Evolutionary conservation across 495 filamentous ascomycete species (phyloP).

Genomic region (Hypoxylon subgilvum): DNA sequence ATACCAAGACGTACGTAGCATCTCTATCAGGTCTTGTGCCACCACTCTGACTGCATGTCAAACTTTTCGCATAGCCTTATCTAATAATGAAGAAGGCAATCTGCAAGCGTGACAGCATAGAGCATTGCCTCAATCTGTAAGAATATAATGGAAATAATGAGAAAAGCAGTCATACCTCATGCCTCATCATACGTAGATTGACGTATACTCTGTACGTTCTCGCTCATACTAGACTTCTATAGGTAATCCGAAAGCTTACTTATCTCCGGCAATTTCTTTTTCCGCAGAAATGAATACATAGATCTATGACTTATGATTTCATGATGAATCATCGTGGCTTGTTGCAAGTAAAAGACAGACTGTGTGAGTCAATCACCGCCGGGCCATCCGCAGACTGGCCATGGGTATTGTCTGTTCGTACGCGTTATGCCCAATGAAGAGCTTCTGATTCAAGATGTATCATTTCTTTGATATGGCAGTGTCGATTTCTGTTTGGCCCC

Average conservation of each 20-base stretch:
- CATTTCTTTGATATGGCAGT: background rate
- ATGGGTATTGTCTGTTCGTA: slow-evolving; percentile 7
- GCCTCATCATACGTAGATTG: too few relatives aligned
- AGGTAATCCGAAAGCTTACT: too few relatives aligned
- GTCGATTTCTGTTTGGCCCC: slow-evolving; percentile 14
- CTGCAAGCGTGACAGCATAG: slow-evolving; percentile 26
- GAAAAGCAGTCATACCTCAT: too few relatives aligned
- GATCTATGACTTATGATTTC: slow-evolving; percentile 5
- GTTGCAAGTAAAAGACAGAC: slow-evolving; percentile 4
- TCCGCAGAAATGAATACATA: too few relatives aligned
- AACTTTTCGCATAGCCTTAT: slow-evolving; percentile 24
- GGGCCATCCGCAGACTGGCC: slow-evolving; percentile 11
- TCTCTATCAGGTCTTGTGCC: background rate
- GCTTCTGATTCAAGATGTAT: background rate
- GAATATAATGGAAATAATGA: slow-evolving; percentile 3
- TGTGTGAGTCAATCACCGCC: slow-evolving; percentile 20
- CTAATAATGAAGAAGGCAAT: slow-evolving; percentile 22
- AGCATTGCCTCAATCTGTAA: slow-evolving; percentile 21
- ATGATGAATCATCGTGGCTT: slow-evolving; percentile 10
- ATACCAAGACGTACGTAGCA: background rate
- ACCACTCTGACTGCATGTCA: background rate
- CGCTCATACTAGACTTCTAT: too few relatives aligned
- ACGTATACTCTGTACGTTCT: too few relatives aligned
- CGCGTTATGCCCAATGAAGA: slow-evolving; percentile 8
- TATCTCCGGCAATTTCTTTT: too few relatives aligned